Evolutionary conservation across 2,329 filamentous ascomycete genomes (phyloP), one percentile per base, ranked within the genome.

Genomic region (Fusarium miscanthi): DNA sequence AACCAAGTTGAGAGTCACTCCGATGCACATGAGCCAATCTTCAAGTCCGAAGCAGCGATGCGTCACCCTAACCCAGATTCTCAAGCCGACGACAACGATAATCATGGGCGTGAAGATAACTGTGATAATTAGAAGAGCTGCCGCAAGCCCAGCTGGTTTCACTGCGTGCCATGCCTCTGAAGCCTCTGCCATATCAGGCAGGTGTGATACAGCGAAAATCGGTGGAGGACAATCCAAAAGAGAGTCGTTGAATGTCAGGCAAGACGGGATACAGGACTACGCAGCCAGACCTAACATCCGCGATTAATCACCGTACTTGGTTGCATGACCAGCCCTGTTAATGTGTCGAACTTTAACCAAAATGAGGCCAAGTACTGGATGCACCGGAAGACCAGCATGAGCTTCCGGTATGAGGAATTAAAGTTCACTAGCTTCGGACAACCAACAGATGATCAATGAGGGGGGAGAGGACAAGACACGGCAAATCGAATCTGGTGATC

Each of bases 21-120:
- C 66, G 16, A 69, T 31, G 3, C 42, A 59, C 64, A 69, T 63
- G 3, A 69, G 59, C 48, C 66, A 68, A 31, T 69, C 66, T 3
- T 69, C 59, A 13, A 43, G 40, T 6, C 59, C 66, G 6, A 69
- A 63, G 6, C 25, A 41, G 10, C 45, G 31, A 13, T 35, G 37
- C 8, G 38, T 25, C 6, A 59, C 8, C 3, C 66, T 58, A 2
- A 63, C 33, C 41, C 38, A 63, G 4, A 56, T 33, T 21, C 66
- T 56, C 12, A 69, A 43, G 1, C 63, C 17, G 23, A 67, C 53
- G 31, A 68, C 27, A 21, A 21, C 16, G 3, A 64, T 23, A 9
- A 60, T 64, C 25, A 70, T 16, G 0, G 54, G 27, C 6, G 59
- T 64, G 19, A 70, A 69, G 8, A 49, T 27, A 5, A 57, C 25